A percentile compares a stretch with the other conserved stretches of the same genome.
Evolutionary conservation across 2,329 filamentous ascomycete species (phyloP).

Genomic region (Penicillium hesseltinei): DNA sequence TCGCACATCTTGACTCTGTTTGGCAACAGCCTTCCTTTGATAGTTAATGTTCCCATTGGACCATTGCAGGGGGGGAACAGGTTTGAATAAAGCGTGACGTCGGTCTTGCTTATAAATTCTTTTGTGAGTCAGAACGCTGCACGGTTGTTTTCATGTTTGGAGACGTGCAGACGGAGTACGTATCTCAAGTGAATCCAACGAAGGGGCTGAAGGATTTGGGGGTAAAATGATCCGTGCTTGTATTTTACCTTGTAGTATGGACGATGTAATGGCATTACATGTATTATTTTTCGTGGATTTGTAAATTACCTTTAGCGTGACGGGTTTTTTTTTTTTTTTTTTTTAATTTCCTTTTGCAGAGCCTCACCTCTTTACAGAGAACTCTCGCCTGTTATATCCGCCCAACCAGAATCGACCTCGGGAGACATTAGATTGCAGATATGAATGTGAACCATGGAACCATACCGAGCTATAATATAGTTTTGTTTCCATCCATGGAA

Average conservation of each 20-base stretch:
- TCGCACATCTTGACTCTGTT: slow-evolving; percentile 10
- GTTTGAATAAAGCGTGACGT: background rate
- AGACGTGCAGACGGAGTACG: background rate
- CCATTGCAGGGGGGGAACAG: background rate
- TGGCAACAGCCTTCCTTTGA: background rate
- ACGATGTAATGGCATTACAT: too few relatives aligned
- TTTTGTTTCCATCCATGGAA: background rate
- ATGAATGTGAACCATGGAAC: background rate
- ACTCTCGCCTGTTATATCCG: background rate
- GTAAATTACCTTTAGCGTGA: background rate
- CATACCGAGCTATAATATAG: background rate
- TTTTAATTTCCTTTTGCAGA: background rate
- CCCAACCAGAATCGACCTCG: background rate
- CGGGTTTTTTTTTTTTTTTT: background rate
- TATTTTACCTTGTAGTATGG: background rate
- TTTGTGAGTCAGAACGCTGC: background rate
- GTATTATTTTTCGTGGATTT: background rate
- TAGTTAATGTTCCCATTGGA: background rate
- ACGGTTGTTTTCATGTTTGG: background rate
- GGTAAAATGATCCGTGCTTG: background rate
- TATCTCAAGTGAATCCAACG: background rate
- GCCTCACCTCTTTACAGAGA: background rate
- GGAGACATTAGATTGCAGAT: background rate
- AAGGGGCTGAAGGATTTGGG: background rate
- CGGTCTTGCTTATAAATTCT: background rate